Percentiles rank a stretch among this genome's conserved stretches.
These are phyloP conservation scores for Trichophyton equinum DNA, from an alignment of 2,329 filamentous ascomycete species.

Conservation along the genomic window DNA sequence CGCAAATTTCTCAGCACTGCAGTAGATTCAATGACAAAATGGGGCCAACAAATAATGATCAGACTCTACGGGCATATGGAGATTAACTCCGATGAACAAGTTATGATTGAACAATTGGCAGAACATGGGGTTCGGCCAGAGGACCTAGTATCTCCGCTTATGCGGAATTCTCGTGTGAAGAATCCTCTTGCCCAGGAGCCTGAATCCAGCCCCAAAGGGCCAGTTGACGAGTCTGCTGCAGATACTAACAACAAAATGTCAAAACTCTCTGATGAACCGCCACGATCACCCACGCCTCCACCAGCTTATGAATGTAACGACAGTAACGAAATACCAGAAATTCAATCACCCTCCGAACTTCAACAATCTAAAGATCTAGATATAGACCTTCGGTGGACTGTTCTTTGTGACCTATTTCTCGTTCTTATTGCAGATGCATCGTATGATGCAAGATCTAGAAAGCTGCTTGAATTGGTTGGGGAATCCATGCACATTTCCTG, in stretches of 20 bases:
- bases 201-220: background rate
- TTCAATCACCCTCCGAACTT: conserved; percentile 71
- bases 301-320: conserved; percentile 48
- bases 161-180: conserved; percentile 83
- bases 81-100: conserved; percentile 71
- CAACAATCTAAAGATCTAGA: conserved; percentile 74
- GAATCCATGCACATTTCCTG: conserved; percentile 68
- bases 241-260: conserved; percentile 17
- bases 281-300: conserved; percentile 40
- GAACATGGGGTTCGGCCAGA: conserved; percentile 78
- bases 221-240: background rate
- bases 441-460: conserved; percentile 80
- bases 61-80: conserved; percentile 94
- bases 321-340: conserved; percentile 60
- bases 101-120: conserved; percentile 96
- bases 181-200: conserved; percentile 64
- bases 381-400: conserved; percentile 92
- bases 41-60: conserved; percentile 97
- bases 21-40: conserved; percentile 77
- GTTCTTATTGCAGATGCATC: conserved; percentile 91
- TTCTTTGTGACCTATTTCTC: conserved; percentile 89
- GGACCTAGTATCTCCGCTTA: conserved; percentile 74
- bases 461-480: conserved; percentile 71
- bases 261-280: conserved; percentile 22
- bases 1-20: conserved; percentile 61